Evolutionary conservation across 2,329 filamentous ascomycete species (phyloP).

Genomic region (Periconia macrospinosa): DNA sequence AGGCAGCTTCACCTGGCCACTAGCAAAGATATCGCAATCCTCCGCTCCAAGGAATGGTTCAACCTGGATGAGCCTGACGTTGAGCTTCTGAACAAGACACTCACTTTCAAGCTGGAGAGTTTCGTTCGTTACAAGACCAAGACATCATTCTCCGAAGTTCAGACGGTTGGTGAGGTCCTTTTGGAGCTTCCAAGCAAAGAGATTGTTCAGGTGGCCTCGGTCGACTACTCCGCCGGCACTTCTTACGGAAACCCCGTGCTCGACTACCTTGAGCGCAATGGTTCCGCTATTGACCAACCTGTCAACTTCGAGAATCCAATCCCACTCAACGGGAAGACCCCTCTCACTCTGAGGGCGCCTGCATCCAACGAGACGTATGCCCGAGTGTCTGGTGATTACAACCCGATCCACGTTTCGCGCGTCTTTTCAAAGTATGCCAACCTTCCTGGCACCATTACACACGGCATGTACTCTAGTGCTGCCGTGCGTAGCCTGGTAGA

Average conservation of each 20-base stretch:
- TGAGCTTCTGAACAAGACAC: conserved; percentile 86
- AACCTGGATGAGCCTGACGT: conserved; percentile 80
- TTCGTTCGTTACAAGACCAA: conserved; percentile 94
- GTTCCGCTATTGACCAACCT: conserved; percentile 90
- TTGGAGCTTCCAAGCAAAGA: conserved; percentile 96
- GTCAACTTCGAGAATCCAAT: conserved; percentile 98
- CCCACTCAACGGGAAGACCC: conserved; percentile 88
- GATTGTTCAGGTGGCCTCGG: conserved; percentile 93
- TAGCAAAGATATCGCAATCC: conserved; percentile 87
- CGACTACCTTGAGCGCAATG: conserved; percentile 91
- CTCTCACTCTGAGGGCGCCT: conserved; percentile 84
- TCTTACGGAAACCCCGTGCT: conserved; percentile 97
- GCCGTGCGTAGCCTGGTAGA: conserved; percentile 94
- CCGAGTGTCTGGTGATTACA: conserved; percentile 96
- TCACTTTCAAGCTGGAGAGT: conserved; percentile 94
- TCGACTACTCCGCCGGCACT: conserved; percentile 88
- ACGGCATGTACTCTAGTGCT: conserved; percentile 99
- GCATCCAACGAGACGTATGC: conserved; percentile 98
- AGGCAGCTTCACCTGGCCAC: conserved; percentile 89
- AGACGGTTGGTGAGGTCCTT: conserved; percentile 89
- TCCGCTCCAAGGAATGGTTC: conserved; percentile 98
- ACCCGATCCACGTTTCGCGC: conserved; percentile 96
- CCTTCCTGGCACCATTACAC: conserved; percentile 94
- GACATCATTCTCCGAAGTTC: conserved; percentile 85
- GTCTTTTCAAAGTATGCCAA: conserved; percentile 96